Evolutionary conservation across 2,329 filamentous ascomycete genomes (phyloP).

Genomic region (Salinomyces thailandicus): DNA sequence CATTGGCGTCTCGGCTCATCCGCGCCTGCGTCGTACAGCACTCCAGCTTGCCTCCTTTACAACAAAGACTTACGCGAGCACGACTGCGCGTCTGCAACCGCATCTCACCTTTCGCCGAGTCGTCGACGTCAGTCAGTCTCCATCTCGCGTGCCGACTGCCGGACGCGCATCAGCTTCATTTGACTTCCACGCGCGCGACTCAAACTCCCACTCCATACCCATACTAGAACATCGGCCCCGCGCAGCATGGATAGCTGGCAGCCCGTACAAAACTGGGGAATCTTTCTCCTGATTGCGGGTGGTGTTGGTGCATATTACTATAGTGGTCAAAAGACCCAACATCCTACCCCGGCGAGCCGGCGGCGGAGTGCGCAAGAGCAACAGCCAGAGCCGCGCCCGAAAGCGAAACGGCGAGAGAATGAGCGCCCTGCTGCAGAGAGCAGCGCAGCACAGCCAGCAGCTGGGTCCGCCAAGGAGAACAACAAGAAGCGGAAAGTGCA

Average conservation of each 20-base stretch:
- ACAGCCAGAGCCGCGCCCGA: conserved; percentile 9
- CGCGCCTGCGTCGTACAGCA: conserved; percentile 6
- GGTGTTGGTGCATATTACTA: conserved; percentile 6
- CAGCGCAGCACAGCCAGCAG: conserved; percentile 6
- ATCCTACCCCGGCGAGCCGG: not conserved
- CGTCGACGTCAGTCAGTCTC: conserved; percentile 1
- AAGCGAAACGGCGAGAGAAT: conserved; percentile 12
- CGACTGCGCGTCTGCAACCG: not conserved
- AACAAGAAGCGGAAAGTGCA: conserved; percentile 27
- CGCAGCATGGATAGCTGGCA: conserved; percentile 14
- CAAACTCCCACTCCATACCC: not conserved
- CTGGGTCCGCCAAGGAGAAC: conserved; percentile 2
- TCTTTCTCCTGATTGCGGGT: conserved; percentile 8
- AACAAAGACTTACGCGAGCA: conserved; percentile 1
- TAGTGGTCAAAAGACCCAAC: conserved; percentile 1
- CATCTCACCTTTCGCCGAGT: not conserved
- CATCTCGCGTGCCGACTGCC: conserved; percentile 1
- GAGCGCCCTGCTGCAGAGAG: conserved; percentile 13
- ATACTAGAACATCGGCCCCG: not conserved
- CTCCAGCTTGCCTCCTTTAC: not conserved
- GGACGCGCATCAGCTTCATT: too few species aligned
- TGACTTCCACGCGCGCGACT: not conserved
- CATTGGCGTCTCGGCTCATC: conserved; percentile 6
- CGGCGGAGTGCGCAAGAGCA: conserved; percentile 3
- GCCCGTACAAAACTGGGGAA: conserved; percentile 11